Conservation (phyloP, 805 yeast species). For the Hanseniaspora nectarophila region DNA sequence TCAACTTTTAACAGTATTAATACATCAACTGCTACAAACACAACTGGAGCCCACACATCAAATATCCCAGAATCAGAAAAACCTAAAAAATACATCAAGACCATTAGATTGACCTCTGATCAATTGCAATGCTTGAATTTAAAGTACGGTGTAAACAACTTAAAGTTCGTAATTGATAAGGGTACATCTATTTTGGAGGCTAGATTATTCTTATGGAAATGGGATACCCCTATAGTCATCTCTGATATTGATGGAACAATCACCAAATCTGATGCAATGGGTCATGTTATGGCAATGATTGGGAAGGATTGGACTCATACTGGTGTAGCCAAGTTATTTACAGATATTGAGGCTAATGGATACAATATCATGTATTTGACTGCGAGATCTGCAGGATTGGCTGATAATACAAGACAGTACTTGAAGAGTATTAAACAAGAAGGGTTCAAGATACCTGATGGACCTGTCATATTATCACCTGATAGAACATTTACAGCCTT, state of each 20-base stretch:
- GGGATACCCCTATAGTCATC: conserved; percentile 77
- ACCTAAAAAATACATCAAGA: conserved; percentile 52
- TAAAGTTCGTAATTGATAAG: conserved; percentile 67
- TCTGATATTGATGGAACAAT: conserved; percentile 97
- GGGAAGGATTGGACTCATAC: conserved; percentile 98
- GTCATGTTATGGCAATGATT: conserved; percentile 83
- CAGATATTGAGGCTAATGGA: conserved; percentile 78
- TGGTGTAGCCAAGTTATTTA: conserved; percentile 84
- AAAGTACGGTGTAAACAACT: conserved; percentile 64
- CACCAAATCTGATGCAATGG: conserved; percentile 93
- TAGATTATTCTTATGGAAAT: conserved; percentile 71
- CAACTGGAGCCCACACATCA: not conserved
- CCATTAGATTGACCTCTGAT: conserved; percentile 81
- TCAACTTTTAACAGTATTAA: conserved; percentile 10
- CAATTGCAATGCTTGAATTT: conserved; percentile 66
- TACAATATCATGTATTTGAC: conserved; percentile 89
- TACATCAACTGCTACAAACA: conserved; percentile 16
- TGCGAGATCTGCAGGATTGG: conserved; percentile 90
- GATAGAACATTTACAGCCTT: conserved; percentile 95
- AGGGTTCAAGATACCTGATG: conserved; percentile 52
- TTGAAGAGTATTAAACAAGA: conserved; percentile 66
- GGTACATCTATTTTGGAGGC: conserved; percentile 70
- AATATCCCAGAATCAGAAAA: conserved; percentile 22
- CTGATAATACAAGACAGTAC: conserved; percentile 81
- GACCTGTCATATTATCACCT: conserved; percentile 91